These are phyloP conservation scores for Aspergillus asperescens DNA, from an alignment of 495 filamentous ascomycete species.

Conservation along the genomic window DNA sequence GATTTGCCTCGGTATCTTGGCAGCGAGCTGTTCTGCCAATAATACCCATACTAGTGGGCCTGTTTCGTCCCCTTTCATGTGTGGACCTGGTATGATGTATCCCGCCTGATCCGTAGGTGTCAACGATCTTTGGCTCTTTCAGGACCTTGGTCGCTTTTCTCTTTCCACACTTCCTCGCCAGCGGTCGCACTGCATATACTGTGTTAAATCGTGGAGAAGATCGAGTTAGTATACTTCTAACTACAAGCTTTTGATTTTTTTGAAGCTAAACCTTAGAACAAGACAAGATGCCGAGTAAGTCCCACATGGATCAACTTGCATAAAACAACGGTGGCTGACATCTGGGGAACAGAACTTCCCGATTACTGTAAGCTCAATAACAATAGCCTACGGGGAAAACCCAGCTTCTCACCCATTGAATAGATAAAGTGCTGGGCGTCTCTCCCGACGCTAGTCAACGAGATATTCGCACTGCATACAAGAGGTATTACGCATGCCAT, in stretches of 20 bases:
- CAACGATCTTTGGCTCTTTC: too few species aligned
- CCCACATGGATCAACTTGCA: background rate
- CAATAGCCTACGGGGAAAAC: background rate
- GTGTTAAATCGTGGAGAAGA: too few species aligned
- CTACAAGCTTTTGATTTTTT: too few species aligned
- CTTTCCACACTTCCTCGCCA: background rate
- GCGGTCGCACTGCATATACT: too few species aligned
- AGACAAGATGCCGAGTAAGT: conserved; percentile 16
- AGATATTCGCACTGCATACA: conserved; percentile 93
- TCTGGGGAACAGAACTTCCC: conserved; percentile 19
- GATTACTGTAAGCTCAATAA: conserved; percentile 28
- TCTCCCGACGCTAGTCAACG: conserved; percentile 65
- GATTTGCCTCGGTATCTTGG: too few species aligned
- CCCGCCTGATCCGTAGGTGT: too few species aligned
- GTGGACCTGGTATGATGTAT: too few species aligned
- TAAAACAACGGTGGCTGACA: background rate
- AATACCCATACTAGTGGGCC: too few species aligned
- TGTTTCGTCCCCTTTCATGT: too few species aligned
- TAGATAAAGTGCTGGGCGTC: conserved; percentile 67
- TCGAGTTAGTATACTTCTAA: too few species aligned
- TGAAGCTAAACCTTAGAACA: too few species aligned
- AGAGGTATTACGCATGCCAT: conserved; percentile 54
- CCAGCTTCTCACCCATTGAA: background rate
- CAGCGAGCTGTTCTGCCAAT: too few species aligned
- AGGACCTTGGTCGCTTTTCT: conserved; percentile 4